A percentile compares a stretch with the other conserved stretches of the same genome.
Conservation (phyloP, 345 rosid genomes). For the Citrus unshiu region DNA sequence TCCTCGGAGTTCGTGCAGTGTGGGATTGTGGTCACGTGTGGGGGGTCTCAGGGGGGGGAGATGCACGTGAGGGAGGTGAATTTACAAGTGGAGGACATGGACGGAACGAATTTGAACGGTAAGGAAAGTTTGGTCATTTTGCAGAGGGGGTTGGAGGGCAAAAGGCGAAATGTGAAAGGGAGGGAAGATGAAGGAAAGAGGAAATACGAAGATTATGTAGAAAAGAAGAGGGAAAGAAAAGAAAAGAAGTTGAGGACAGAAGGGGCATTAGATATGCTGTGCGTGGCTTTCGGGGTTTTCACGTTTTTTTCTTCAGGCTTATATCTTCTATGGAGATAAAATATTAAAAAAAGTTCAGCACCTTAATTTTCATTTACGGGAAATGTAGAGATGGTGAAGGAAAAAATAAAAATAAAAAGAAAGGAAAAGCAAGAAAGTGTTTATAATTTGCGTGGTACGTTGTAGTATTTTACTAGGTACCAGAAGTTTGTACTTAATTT, state of each 20-base stretch:
- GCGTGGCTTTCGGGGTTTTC: slow-evolving; percentile 43
- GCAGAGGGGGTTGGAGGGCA: slow-evolving; percentile 40
- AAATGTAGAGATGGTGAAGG: not conserved
- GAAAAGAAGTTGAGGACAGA: slow-evolving; percentile 48
- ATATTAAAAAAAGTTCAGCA: not conserved
- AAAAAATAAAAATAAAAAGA: no score
- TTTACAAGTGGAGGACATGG: slow-evolving; percentile 64
- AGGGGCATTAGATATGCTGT: slow-evolving; percentile 46
- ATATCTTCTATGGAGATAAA: slow-evolving; percentile 27
- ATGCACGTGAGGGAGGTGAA: slow-evolving; percentile 74
- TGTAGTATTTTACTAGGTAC: no score
- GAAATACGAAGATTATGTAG: slow-evolving; percentile 37
- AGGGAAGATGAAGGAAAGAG: slow-evolving; percentile 32
- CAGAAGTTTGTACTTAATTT: no score
- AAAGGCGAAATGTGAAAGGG: slow-evolving; percentile 32
- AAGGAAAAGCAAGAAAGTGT: not conserved
- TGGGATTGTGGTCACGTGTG: slow-evolving; percentile 56
- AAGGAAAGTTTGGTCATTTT: slow-evolving; percentile 58
- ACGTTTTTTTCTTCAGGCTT: slow-evolving; percentile 31
- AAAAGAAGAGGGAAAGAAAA: slow-evolving; percentile 44
- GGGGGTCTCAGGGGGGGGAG: slow-evolving; percentile 34
- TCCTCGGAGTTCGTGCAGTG: slow-evolving; percentile 38
- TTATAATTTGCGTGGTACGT: no score
- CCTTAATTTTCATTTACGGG: no score
- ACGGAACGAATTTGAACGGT: slow-evolving; percentile 62